Base-by-base conservation (phyloP, 208 protist genomes). In the Trypanosomatidae sp. region DNA sequence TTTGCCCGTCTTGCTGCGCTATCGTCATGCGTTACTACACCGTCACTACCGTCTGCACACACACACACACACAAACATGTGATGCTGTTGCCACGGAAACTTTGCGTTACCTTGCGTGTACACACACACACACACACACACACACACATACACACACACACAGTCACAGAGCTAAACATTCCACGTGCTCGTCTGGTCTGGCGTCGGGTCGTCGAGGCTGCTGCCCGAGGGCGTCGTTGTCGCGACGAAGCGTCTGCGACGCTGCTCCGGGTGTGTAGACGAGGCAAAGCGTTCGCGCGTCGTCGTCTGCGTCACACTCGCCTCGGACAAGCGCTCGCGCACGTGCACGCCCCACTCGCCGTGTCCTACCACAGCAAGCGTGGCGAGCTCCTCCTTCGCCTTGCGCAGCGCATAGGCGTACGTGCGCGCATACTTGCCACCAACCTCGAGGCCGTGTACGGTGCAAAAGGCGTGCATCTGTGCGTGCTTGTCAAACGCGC, bases 361-460 rank as follows among this genome's bases (percentile, higher is more conserved):
- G 20, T 57, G 61, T 20, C 76, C 71, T 5, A 60, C 58, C 3
- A 51, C 46, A 20, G 57, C 47, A 22, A 51, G 53, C 55, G 58
- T 72, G 4, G 44, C 47, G 32, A 88, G 59, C 50, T 78, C 76
- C 19, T 62, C 39, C 61, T 87, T 84, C 4, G 78, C 83, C 48
- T 86, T 85, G 24, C 75, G 61, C 15, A 83, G 42, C 16, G 83
- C 83, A 43, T 88, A 92, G 54, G 42, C 44, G 52, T 87, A 92
- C 13, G 83, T 92, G 16, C 83, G 71, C 13, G 72, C 73, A 57
- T 92, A 87, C 67, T 87, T 86, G 24, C 83, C 83, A 10, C 78
- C 83, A 48, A 85, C 83, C 46, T 80, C 70, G 10, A 64, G 38
- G 2, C 55, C 61, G 24, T 87, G 62, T 16, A 78, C 55, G 18